Evolutionary conservation across 768 basidiomycete genomes (phyloP), one percentile per base, ranked within the genome.

Genomic region (Naganishia friedmannii): DNA sequence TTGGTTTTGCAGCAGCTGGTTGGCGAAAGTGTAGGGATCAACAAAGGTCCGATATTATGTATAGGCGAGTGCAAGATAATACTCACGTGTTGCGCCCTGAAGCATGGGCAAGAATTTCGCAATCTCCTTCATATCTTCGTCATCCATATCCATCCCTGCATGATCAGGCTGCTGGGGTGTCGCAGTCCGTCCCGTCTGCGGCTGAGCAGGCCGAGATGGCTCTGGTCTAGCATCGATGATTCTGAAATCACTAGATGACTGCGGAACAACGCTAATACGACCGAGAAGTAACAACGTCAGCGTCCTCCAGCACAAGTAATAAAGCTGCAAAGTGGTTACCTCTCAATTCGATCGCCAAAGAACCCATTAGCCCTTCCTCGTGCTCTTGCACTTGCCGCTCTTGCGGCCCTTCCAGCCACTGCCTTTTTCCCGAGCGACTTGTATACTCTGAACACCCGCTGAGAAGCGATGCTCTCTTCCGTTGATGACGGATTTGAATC

Each of bases 61-160:
- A 51, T 13, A 1, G 19, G 2, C 1, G 13, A 51, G 1, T n/a
- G 23, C 48, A 51, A 15, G 42, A 51, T n/a, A 21, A 2, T 13
- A 26, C 48, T 51, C 48, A 51, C 48, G 7, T n/a, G 48, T 45
- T 42, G 80, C 78, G 65, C 80, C 78, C 54, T 78, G 66, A 32
- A 82, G 69, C 80, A 82, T 81, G 1, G 80, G 78, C 53, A 80
- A 67, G 72, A 81, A 82, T 28, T 75, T 77, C 29, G 73, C 80
- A 75, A 81, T 77, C 60, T 81, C 78, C 45, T 75, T 75, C 32
- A 79, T 75, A 19, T 74, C 71, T 39, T 70, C 72, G 37, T 72
- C 73, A 17, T 65, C 71, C 10, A 48, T 57, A 12, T 65, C 70
- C 58, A 63, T 55, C 26, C 45, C 66, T 13, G 45, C 55, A 51